phyloP scores from a whole-genome alignment of 2,329 filamentous ascomycete genomes.

The Colletotrichum sp. region DNA sequence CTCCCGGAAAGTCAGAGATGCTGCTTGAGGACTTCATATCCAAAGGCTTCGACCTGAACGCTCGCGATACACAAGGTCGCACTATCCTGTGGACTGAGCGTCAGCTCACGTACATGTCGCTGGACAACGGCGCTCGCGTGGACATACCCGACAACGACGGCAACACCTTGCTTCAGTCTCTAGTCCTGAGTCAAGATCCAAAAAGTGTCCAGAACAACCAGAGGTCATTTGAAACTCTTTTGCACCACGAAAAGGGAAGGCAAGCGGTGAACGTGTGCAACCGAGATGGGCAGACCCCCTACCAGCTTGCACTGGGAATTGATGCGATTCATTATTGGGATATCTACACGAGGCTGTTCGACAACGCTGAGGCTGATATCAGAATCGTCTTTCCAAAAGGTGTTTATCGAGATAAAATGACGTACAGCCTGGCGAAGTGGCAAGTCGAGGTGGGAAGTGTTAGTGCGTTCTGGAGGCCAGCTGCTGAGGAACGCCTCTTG shows the following conservation, averaged over 20 bases:
- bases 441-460: background rate
- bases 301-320: background rate
- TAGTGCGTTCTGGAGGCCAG: background rate
- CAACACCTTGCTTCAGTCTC: background rate
- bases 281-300: background rate
- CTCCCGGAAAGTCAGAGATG: background rate
- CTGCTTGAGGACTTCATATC: background rate
- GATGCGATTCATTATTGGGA: background rate
- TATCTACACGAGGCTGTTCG: background rate
- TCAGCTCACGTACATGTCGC: background rate
- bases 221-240: background rate
- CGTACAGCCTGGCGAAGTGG: background rate
- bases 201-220: background rate
- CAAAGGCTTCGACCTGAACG: background rate
- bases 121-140: background rate
- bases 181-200: accelerated
- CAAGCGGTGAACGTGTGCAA: background rate
- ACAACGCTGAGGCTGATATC: background rate
- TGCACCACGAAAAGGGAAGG: background rate
- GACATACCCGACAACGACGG: background rate
- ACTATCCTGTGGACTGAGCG: background rate
- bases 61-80: background rate
- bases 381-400: background rate
- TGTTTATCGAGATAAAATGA: background rate
- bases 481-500: background rate